Base-by-base conservation (phyloP, 2,329 filamentous ascomycete species). In the Teratosphaeriaceae sp. region DNA sequence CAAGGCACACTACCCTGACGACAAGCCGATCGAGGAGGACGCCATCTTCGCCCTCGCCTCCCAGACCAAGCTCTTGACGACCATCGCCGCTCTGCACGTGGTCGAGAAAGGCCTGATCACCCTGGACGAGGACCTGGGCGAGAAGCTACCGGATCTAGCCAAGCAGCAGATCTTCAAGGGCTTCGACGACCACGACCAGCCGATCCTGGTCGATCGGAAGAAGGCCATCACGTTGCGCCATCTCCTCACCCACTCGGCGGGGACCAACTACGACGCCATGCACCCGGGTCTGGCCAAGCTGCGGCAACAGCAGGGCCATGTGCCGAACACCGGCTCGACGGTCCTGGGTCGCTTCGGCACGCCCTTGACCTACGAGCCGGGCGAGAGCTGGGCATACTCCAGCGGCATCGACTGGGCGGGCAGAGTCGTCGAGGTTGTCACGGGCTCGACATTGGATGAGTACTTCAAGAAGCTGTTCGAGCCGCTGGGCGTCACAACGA, bases 41-140 rank as follows among this genome's bases (percentile, higher is more conserved):
- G 56, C 55, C 3, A 41, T 60, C 6, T 50, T 63, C 36, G 51
- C 56, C 38, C 54, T 64, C 2, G 62, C 62, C 16, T 64, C 59
- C 4, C 50, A 53, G 29, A 70, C 66, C 11, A 71, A 71, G 42
- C 57, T 80, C 2, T 47, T 77, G 41, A 69, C 75, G 2, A 67
- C 69, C 1, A 68, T 80, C 40, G 70, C 75, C 2, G 68, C 68
- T 1, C 53, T 80, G n/a, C 73, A 78, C 44, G 69, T 72, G 35
- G 73, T 79, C 2, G 75, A 80, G 26, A 65, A 71, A 5, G 74
- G 73, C 0, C 56, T 71, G 0, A 52, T 79, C 1, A 55, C 54
- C 1, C 61, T 79, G 0, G 65, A 70, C 7, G 68, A 66, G 2
- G 70, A 77, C 41, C 51, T 79, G 0, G 62, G 65, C 0, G 27